Percentiles rank a stretch among this genome's conserved stretches.
Evolutionary conservation across 2,329 filamentous ascomycete genomes (phyloP).

Genomic region (Aspergillus chevalieri): DNA sequence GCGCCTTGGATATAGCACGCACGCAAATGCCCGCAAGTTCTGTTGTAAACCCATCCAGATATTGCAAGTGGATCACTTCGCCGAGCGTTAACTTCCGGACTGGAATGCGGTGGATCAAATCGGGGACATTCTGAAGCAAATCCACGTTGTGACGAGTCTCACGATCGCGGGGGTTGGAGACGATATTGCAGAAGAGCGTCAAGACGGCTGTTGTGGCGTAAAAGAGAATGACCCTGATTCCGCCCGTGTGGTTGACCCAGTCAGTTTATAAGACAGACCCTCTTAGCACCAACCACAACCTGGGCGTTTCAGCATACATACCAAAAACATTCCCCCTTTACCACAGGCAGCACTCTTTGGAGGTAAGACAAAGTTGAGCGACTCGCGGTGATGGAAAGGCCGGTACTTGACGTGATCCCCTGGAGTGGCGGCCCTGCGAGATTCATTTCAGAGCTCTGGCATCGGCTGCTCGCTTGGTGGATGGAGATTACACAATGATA

Average conservation of each 20-base stretch:
- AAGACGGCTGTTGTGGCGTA: constrained; percentile 47
- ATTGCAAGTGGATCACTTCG: constrained; percentile 5
- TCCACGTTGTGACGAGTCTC: constrained; percentile 35
- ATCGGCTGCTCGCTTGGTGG: constrained; percentile 45
- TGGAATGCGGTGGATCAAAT: constrained; percentile 2
- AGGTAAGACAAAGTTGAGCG: neutral
- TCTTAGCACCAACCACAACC: too few species aligned
- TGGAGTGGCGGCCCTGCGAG: neutral
- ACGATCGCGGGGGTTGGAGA: constrained; percentile 35
- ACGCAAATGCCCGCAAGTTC: constrained; percentile 3
- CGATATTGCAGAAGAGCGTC: constrained; percentile 45
- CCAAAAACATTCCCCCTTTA: neutral
- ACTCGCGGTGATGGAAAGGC: neutral
- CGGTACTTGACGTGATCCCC: neutral
- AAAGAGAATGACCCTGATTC: constrained; percentile 42
- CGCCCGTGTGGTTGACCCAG: too few species aligned
- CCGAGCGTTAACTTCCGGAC: constrained; percentile 2
- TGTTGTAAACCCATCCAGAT: constrained; percentile 3
- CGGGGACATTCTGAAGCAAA: constrained; percentile 23
- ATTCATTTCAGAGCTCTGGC: constrained; percentile 31
- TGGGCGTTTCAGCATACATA: too few species aligned
- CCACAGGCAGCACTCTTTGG: neutral
- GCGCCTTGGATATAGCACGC: constrained; percentile 1
- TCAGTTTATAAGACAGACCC: too few species aligned
- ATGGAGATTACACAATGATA: constrained; percentile 47